Evolutionary conservation across 805 yeast species (phyloP).

Genomic region (Kazachstania viticola): DNA sequence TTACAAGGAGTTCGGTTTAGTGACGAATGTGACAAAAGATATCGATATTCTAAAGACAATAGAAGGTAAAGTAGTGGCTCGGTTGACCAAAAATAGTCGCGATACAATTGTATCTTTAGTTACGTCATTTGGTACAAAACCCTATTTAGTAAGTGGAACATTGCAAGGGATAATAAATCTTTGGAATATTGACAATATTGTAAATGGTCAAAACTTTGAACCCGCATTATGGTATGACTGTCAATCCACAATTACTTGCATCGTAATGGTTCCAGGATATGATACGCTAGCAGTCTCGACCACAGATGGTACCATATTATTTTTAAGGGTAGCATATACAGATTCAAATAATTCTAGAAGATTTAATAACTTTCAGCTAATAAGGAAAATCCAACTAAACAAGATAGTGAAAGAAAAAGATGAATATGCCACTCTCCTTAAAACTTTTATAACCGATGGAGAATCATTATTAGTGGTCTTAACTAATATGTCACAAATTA

Average conservation of each 20-base stretch:
- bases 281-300: constrained; percentile 46
- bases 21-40: constrained; percentile 2
- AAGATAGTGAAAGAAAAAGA: not conserved
- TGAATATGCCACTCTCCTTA: constrained; percentile 34
- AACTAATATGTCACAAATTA: constrained; percentile 42
- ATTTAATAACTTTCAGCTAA: constrained; percentile 11
- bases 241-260: constrained; percentile 36
- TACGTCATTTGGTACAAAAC: constrained; percentile 44
- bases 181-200: constrained; percentile 67
- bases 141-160: constrained; percentile 67
- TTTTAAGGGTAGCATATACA: constrained; percentile 29
- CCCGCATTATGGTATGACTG: constrained; percentile 38
- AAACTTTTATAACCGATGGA: constrained; percentile 31
- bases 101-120: constrained; percentile 42
- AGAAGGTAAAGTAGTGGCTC: constrained; percentile 47
- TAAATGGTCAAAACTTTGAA: constrained; percentile 44
- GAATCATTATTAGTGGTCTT: constrained; percentile 36
- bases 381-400: constrained; percentile 14
- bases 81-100: constrained; percentile 50
- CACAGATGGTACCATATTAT: constrained; percentile 26
- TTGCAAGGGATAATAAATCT: constrained; percentile 59
- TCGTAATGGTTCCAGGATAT: constrained; percentile 41
- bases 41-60: constrained; percentile 10
- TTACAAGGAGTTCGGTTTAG: constrained; percentile 56
- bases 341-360: constrained; percentile 5